These are phyloP conservation scores for Murraya koenigii DNA, from an alignment of 345 rosid genomes.

Conservation along the genomic window DNA sequence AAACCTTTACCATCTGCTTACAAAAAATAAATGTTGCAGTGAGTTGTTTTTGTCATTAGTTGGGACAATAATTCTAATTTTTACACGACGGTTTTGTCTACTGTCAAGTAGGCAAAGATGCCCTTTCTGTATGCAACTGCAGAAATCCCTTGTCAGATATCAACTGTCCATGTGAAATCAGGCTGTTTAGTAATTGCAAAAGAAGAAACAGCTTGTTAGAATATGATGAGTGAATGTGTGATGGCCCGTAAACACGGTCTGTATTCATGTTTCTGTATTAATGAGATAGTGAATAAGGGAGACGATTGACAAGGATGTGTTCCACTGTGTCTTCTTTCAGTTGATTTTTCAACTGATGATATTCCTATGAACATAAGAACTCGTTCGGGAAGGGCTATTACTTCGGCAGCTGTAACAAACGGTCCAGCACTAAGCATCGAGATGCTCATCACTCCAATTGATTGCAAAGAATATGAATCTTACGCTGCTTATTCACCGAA, in stretches of 20 bases:
- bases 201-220: constrained; percentile 7
- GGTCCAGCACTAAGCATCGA: neutral
- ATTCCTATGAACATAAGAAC: neutral
- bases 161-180: neutral
- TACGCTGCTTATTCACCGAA: neutral
- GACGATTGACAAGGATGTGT: constrained; percentile 21
- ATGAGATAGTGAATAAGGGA: constrained; percentile 19
- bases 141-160: neutral
- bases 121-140: neutral
- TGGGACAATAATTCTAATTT: neutral
- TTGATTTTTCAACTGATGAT: neutral
- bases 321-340: neutral
- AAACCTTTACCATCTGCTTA: neutral
- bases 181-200: neutral
- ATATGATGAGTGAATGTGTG: constrained; percentile 1
- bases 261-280: constrained; percentile 7
- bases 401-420: neutral
- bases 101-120: neutral
- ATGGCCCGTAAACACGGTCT: neutral
- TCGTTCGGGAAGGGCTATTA: neutral
- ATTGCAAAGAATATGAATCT: neutral
- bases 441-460: no score
- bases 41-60: neutral
- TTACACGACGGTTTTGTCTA: neutral
- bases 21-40: neutral